These are phyloP conservation scores for Neckera pumila DNA, from an alignment of 225 moss, liverwort and hornwort genomes.

Conservation along the genomic window DNA sequence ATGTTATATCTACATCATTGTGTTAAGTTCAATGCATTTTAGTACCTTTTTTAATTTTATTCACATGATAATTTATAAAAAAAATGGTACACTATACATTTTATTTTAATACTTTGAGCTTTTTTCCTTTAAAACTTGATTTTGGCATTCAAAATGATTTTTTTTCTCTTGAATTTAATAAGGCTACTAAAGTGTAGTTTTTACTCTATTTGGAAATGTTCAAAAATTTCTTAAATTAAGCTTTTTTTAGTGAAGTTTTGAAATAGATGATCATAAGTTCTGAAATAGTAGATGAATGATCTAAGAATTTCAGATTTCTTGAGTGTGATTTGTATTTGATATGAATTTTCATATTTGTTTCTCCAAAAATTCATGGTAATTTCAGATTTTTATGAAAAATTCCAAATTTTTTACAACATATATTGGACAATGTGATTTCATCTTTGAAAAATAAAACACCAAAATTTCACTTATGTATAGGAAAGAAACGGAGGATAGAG, in stretches of 20 bases:
- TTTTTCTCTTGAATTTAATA: not conserved
- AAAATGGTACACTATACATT: not conserved
- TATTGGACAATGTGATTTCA: not conserved
- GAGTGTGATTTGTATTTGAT: too few species aligned
- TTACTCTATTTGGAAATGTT: too few species aligned
- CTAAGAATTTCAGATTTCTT: too few species aligned
- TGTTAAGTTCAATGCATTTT: not conserved
- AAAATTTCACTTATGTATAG: not conserved
- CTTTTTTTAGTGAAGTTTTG: too few species aligned
- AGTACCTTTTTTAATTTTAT: not conserved
- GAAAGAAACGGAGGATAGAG: not conserved
- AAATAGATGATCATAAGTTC: too few species aligned
- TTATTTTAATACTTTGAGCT: not conserved
- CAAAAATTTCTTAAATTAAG: too few species aligned
- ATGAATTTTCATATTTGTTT: too few species aligned
- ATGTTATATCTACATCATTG: not conserved
- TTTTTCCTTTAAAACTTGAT: not conserved
- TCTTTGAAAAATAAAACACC: not conserved
- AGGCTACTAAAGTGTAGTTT: not conserved
- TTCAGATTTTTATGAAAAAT: not conserved
- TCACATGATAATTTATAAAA: not conserved
- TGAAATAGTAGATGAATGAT: too few species aligned
- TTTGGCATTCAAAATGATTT: not conserved
- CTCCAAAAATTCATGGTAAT: too few species aligned
- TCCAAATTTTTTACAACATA: fast-evolving